Evolutionary conservation across 2,329 filamentous ascomycete species (phyloP), one percentile per base, ranked within the genome.

Genomic region (Fusarium heterosporum): DNA sequence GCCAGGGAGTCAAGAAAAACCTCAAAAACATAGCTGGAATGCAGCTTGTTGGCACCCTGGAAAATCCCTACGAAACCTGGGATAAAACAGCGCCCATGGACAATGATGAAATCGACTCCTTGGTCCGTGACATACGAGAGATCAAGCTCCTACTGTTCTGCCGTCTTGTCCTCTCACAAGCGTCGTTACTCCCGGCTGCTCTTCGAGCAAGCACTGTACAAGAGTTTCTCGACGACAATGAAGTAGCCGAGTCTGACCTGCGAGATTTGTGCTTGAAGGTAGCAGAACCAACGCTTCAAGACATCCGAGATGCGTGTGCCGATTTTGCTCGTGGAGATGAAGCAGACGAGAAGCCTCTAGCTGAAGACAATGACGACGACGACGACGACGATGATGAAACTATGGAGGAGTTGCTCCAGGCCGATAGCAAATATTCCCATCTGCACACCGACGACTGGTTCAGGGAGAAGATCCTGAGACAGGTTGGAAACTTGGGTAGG

Each of bases 241-340:
- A 68, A 11, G 55, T 75, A 4, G 47, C 72, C 3, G 71, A 76
- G 17, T 60, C 69, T 6, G 71, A 74, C 32, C 38, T 75, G 8
- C 65, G 73, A 9, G 74, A 75, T 43, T 60, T 75, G 13, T 75
- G 71, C 38, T 45, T 75, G 13, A 75, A 73, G 22, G 60, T 75
- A 3, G 66, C 70, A 11, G 62, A 72, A 4, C 74, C 74, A 6
- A 69, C 56, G 19, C 67, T 75, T 0, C 72, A 75, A 17, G 55
- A 71, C 6, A 72, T 75, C 9, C 69, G 74, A 55, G 74, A 76
- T 19, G 73, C 73, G 6, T 75, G 74, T 29, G 74, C 74, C 28
- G 74, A 75, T 29, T 75, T 75, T 19, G 69, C 74, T 1, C 70
- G 72, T 1, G 66, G 66, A 6, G 68, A 74, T 13, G 61, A 69